A percentile compares a stretch with the other conserved stretches of the same genome.
These are phyloP conservation scores for Blakeslea trispora DNA, from an alignment of 371 early-diverging fungal species.

Conservation along the genomic window DNA sequence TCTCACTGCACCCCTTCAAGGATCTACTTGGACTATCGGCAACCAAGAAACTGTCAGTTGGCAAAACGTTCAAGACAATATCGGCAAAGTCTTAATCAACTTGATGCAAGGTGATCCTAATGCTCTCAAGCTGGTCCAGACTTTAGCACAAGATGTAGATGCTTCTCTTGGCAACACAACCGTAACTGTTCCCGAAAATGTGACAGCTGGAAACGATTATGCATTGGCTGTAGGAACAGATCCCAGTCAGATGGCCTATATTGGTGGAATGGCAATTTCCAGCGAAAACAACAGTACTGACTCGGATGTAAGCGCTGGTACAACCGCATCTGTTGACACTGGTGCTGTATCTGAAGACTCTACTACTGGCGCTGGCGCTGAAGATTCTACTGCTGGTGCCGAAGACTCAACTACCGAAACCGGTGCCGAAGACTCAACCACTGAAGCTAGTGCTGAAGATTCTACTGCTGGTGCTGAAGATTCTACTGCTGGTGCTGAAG, in stretches of 20 bases:
- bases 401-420: constrained; percentile 14
- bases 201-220: constrained; percentile 41
- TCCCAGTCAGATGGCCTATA: constrained; percentile 40
- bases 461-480: background rate
- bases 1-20: constrained; percentile 40
- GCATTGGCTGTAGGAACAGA: constrained; percentile 40
- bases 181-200: constrained; percentile 41
- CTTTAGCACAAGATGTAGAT: constrained; percentile 37
- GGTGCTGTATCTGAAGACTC: constrained; percentile 15
- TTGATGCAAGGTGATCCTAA: constrained; percentile 48
- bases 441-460: background rate
- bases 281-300: constrained; percentile 17
- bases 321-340: constrained; percentile 19
- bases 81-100: constrained; percentile 35
- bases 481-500: background rate
- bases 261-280: constrained; percentile 36
- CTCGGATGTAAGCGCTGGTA: constrained; percentile 4
- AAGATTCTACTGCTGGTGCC: constrained; percentile 16
- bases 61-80: constrained; percentile 37
- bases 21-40: constrained; percentile 46
- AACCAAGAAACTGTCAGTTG: constrained; percentile 39
- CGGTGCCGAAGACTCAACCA: too few relatives aligned
- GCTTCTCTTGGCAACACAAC: constrained; percentile 34
- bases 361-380: constrained; percentile 14
- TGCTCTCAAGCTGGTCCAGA: constrained; percentile 40